Percentiles rank a stretch among this genome's conserved stretches.
phyloP scores from a whole-genome alignment of 176 grass and related monocot genomes.

The Ensete glaucum region DNA sequence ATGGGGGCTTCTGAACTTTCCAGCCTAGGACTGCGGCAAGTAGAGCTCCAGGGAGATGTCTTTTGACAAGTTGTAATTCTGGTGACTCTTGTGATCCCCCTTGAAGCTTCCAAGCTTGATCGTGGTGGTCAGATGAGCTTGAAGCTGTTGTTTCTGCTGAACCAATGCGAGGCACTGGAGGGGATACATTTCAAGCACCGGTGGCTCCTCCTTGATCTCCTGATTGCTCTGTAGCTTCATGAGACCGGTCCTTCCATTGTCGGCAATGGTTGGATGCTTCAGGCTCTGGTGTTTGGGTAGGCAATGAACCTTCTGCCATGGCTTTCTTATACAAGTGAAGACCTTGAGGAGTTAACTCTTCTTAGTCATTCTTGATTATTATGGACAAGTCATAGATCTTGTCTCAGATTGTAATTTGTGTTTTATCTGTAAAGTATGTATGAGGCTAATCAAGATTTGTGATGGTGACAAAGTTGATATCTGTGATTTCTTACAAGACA shows the following conservation, averaged over 20 bases:
- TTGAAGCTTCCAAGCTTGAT: neutral
- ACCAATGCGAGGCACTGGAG: neutral
- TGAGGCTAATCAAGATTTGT: too few species aligned
- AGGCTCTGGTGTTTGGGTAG: too few species aligned
- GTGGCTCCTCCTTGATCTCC: neutral
- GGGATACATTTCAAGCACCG: neutral
- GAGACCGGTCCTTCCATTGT: neutral
- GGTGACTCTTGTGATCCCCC: neutral
- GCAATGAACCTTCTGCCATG: too few species aligned
- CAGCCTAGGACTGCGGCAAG: neutral
- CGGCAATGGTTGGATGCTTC: neutral
- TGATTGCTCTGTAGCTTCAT: neutral
- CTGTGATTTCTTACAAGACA: too few species aligned
- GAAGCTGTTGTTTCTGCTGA: neutral
- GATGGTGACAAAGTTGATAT: too few species aligned
- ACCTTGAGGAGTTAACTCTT: too few species aligned
- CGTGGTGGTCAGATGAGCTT: neutral
- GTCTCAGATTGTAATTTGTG: too few species aligned
- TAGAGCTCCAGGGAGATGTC: neutral
- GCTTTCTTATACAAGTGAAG: too few species aligned
- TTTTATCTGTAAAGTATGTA: too few species aligned
- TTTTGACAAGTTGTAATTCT: neutral
- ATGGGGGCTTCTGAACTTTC: neutral
- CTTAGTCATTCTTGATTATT: too few species aligned
- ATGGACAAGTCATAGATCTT: too few species aligned